These are phyloP conservation scores for Cytospora chrysosperma DNA, from an alignment of 2,329 filamentous ascomycete genomes.

Conservation along the genomic window DNA sequence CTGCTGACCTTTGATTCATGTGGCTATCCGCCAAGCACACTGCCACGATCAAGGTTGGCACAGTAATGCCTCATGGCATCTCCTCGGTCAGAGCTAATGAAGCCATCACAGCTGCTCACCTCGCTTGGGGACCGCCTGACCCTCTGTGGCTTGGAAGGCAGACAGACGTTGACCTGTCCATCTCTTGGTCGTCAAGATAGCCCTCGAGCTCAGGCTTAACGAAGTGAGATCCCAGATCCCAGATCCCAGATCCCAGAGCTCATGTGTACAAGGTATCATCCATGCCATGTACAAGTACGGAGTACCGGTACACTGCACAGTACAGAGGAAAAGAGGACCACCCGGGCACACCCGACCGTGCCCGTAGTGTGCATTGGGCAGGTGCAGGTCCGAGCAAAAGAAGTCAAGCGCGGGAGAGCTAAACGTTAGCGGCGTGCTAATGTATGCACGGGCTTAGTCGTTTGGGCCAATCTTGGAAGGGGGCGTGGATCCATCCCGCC, in stretches of 20 bases:
- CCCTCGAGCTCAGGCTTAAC: not conserved
- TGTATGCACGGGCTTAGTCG: not conserved
- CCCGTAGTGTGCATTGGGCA: not conserved
- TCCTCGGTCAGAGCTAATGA: not conserved
- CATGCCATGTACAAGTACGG: not conserved
- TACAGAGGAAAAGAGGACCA: not conserved
- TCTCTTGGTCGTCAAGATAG: not conserved
- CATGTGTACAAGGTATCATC: too few relatives aligned
- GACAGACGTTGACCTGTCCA: not conserved
- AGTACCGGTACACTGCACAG: not conserved
- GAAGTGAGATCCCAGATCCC: not conserved
- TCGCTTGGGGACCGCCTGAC: not conserved
- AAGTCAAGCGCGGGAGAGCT: not conserved
- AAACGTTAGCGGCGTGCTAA: not conserved
- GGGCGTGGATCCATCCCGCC: not conserved
- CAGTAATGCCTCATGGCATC: not conserved
- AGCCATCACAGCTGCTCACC: not conserved
- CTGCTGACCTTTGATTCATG: not conserved
- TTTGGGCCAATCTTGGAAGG: not conserved
- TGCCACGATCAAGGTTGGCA: not conserved
- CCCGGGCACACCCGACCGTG: not conserved
- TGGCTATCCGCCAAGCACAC: not conserved
- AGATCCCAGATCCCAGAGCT: not conserved
- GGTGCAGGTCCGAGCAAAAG: not conserved
- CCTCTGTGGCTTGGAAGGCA: not conserved